Conservation (phyloP, 2,329 filamentous ascomycete genomes). For the Exophiala aquamarina region DNA sequence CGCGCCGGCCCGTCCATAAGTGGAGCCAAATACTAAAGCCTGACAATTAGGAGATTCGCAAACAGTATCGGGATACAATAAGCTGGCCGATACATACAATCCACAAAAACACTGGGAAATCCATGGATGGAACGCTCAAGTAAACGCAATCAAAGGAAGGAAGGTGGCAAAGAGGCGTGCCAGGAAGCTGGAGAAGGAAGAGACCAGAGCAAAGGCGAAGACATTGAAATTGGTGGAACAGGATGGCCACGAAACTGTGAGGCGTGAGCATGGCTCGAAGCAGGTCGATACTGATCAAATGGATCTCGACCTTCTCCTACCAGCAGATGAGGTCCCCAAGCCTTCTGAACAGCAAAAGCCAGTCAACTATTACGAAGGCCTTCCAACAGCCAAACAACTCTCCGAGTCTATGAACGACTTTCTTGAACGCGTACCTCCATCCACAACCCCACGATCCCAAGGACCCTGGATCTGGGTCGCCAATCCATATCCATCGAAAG, state of each 20-base stretch:
- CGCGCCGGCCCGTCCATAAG: no score
- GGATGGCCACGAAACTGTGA: background rate
- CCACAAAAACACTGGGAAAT: slow-evolving; percentile 50
- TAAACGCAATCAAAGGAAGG: slow-evolving; percentile 14
- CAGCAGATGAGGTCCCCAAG: no score
- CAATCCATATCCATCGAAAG: slow-evolving; percentile 57
- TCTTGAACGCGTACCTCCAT: slow-evolving; percentile 66
- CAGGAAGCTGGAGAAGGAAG: slow-evolving; percentile 1
- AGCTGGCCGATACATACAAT: slow-evolving; percentile 54
- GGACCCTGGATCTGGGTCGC: slow-evolving; percentile 72
- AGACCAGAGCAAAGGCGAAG: background rate
- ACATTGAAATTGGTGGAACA: background rate
- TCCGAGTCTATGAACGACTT: slow-evolving; percentile 66
- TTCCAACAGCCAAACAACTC: slow-evolving; percentile 59
- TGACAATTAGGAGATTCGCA: slow-evolving; percentile 55
- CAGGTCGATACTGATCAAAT: no score
- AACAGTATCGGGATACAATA: slow-evolving; percentile 48
- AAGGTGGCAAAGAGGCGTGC: background rate
- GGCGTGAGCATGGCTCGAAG: background rate
- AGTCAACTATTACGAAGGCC: slow-evolving; percentile 61
- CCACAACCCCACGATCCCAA: slow-evolving; percentile 52
- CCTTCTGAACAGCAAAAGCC: slow-evolving; percentile 30
- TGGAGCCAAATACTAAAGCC: no score
- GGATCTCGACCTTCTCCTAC: no score
- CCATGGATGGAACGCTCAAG: slow-evolving; percentile 23